These are phyloP conservation scores for Brassica carinata DNA, from an alignment of 345 rosid genomes.

Conservation along the genomic window DNA sequence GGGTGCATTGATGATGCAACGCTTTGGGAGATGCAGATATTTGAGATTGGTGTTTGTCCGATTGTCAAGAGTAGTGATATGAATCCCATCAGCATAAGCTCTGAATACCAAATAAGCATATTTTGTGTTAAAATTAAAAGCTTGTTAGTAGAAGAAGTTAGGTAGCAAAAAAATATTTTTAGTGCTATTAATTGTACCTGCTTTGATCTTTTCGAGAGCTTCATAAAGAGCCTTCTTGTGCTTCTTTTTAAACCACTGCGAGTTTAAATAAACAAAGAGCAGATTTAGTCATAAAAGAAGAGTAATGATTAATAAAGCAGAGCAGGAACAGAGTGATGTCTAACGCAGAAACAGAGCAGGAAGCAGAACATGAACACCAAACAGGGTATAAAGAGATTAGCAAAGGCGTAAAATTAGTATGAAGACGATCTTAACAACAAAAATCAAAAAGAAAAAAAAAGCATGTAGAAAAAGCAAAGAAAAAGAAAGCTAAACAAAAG, in stretches of 20 bases:
- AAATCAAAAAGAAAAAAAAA: not conserved
- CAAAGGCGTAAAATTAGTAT: not conserved
- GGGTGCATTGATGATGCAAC: constrained; percentile 71
- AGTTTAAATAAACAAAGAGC: not conserved
- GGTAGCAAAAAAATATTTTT: not conserved
- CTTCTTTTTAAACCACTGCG: constrained; percentile 58
- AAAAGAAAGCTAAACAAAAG: not conserved
- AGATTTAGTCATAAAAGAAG: constrained; percentile 7
- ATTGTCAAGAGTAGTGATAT: constrained; percentile 65
- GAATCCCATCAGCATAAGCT: constrained; percentile 80
- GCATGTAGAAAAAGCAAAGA: not conserved
- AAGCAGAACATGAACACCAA: not conserved
- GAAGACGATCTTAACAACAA: not conserved
- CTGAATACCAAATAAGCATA: constrained; percentile 31
- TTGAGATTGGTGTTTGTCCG: constrained; percentile 59
- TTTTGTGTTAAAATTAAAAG: not conserved
- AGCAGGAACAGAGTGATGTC: not conserved
- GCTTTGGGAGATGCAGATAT: constrained; percentile 56
- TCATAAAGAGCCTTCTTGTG: constrained; percentile 62
- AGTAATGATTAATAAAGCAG: not conserved
- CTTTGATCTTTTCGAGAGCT: constrained; percentile 81
- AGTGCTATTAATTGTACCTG: constrained; percentile 47
- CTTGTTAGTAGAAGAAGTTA: constrained; percentile 16
- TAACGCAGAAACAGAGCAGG: not conserved
- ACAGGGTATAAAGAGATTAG: not conserved